These are phyloP conservation scores for Akebia trifoliata DNA, from an alignment of 164 flowering plant genomes.

Conservation along the genomic window DNA sequence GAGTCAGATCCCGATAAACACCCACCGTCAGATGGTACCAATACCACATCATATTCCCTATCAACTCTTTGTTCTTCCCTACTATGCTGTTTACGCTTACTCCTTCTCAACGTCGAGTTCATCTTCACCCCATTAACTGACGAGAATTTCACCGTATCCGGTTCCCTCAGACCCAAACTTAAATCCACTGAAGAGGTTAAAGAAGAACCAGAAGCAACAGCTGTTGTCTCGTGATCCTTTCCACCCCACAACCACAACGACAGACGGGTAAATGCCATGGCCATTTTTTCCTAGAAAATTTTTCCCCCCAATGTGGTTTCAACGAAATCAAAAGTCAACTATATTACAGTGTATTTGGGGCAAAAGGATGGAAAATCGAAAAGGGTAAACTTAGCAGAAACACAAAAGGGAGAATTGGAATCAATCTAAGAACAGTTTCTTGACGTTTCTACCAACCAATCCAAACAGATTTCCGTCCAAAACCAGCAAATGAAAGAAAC, in stretches of 20 bases:
- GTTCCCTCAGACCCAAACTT: conserved; percentile 26
- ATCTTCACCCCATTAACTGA: conserved; percentile 26
- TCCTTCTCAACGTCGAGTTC: conserved; percentile 43
- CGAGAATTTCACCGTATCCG: conserved; percentile 25
- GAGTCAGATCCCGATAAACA: conserved; percentile 80
- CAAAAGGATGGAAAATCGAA: neutral
- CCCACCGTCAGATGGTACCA: conserved; percentile 85
- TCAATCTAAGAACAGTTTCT: neutral
- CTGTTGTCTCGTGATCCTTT: conserved; percentile 32
- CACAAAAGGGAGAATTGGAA: neutral
- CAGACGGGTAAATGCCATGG: conserved; percentile 34
- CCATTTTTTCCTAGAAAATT: conserved; percentile 21
- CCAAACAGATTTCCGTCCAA: too few species aligned
- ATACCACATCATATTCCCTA: conserved; percentile 67
- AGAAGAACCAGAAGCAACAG: conserved; percentile 28
- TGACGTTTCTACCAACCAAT: too few species aligned
- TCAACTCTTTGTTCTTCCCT: conserved; percentile 66
- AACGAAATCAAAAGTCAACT: too few species aligned
- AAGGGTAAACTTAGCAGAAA: neutral
- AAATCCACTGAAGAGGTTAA: conserved; percentile 26
- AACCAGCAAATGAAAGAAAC: too few species aligned
- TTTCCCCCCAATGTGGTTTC: neutral
- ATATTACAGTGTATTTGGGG: too few species aligned
- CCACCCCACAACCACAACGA: conserved; percentile 55
- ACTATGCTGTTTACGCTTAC: conserved; percentile 66